Percentiles rank a stretch among this genome's conserved stretches.
Evolutionary conservation across 305 asterid genomes (phyloP).

Genomic region (Fraxinus nigra): DNA sequence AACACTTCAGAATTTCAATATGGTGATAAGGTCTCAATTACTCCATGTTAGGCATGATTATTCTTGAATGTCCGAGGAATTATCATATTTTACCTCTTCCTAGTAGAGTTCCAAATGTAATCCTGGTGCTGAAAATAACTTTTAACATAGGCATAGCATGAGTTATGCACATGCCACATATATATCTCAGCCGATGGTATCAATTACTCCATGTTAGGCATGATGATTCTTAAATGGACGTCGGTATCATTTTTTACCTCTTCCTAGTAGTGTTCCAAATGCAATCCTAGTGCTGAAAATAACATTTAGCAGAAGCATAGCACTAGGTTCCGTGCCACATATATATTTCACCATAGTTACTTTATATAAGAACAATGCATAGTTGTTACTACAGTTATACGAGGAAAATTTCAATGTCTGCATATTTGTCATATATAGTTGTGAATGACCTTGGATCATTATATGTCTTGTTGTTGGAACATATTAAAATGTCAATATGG

Average conservation of each 20-base stretch:
- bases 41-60: neutral
- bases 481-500: neutral
- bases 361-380: neutral
- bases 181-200: too few species aligned
- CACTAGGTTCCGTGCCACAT: neutral
- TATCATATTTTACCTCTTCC: neutral
- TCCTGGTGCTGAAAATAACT: neutral
- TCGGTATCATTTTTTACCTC: neutral
- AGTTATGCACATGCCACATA: neutral
- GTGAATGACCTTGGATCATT: neutral
- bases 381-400: neutral
- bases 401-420: neutral
- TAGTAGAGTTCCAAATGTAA: neutral
- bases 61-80: neutral
- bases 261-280: neutral
- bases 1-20: neutral
- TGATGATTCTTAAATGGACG: neutral
- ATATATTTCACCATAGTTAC: neutral
- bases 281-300: neutral
- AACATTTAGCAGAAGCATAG: neutral
- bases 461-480: neutral
- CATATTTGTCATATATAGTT: neutral
- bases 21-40: neutral
- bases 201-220: neutral
- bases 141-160: neutral